These are phyloP conservation scores for Tricholoma hemisulphureum DNA, from an alignment of 768 basidiomycete genomes.

Conservation along the genomic window DNA sequence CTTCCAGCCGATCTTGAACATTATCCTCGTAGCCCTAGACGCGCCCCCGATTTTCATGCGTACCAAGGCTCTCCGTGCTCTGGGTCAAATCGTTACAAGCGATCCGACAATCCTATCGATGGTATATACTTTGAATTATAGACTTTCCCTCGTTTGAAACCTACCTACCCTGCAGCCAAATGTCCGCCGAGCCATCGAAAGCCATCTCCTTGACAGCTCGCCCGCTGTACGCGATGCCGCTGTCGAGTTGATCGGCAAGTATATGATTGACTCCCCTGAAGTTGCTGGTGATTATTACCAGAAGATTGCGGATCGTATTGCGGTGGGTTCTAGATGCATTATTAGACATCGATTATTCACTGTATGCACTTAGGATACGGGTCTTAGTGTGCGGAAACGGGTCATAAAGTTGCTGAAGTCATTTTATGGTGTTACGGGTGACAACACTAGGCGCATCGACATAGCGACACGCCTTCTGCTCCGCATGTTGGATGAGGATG, in stretches of 20 bases:
- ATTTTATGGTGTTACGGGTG: conserved; percentile 68
- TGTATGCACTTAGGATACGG: conserved; percentile 73
- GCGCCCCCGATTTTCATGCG: conserved; percentile 88
- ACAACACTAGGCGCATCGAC: conserved; percentile 63
- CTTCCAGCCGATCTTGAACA: conserved; percentile 80
- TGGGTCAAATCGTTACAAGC: conserved; percentile 86
- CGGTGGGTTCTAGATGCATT: conserved; percentile 49
- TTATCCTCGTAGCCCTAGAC: conserved; percentile 77
- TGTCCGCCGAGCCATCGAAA: conserved; percentile 85
- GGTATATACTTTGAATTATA: conserved; percentile 41
- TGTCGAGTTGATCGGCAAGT: conserved; percentile 96
- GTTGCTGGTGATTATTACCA: conserved; percentile 90
- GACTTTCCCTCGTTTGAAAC: background rate
- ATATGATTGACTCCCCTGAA: conserved; percentile 84
- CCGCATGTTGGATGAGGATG: conserved; percentile 91
- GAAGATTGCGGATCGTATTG: conserved; percentile 86
- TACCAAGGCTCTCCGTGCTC: conserved; percentile 87
- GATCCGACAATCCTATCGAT: conserved; percentile 80
- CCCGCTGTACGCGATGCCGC: conserved; percentile 96
- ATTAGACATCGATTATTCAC: background rate
- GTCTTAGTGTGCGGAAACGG: conserved; percentile 88
- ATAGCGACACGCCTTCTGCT: conserved; percentile 80
- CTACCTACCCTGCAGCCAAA: conserved; percentile 46
- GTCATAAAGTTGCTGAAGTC: conserved; percentile 92
- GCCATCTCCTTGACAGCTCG: conserved; percentile 86